Evolutionary conservation across 2,329 filamentous ascomycete species (phyloP).

Genomic region (Sclerotinia spermophila): DNA sequence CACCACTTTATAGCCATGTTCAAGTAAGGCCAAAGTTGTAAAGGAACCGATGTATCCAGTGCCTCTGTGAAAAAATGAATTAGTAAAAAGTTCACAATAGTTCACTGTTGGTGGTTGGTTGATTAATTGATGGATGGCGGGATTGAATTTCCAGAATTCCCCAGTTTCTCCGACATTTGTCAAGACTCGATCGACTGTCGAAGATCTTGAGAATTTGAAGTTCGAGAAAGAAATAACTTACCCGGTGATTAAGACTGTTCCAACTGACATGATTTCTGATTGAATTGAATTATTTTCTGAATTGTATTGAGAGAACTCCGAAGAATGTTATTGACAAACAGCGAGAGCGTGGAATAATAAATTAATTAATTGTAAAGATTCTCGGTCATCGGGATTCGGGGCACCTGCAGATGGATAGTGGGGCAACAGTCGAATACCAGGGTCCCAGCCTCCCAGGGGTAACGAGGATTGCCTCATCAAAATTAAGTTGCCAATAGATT

Average conservation of each 20-base stretch:
- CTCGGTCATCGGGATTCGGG: not conserved
- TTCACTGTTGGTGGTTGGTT: not conserved
- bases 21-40: conserved; percentile 84
- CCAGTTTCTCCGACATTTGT: conserved; percentile 9
- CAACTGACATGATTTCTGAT: conserved; percentile 62
- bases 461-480: not conserved
- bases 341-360: conserved; percentile 2
- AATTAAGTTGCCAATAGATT: not conserved
- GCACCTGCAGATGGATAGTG: not conserved
- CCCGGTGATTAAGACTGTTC: conserved; percentile 91
- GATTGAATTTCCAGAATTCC: conserved; percentile 13
- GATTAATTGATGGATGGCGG: conserved; percentile 18
- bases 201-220: not conserved
- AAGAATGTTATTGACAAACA: not conserved
- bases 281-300: not conserved
- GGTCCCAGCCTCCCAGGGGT: too few relatives aligned
- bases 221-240: conserved; percentile 46
- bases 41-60: conserved; percentile 99
- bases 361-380: not conserved
- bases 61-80: conserved; percentile 52
- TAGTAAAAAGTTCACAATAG: conserved; percentile 23
- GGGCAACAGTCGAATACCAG: conserved; percentile 4
- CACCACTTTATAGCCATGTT: conserved; percentile 94
- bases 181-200: not conserved
- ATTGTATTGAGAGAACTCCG: not conserved